A percentile compares a stretch with the other conserved stretches of the same genome.
Evolutionary conservation across 208 protist species (phyloP).

Genomic region (Trypanosomatidae sp.): DNA sequence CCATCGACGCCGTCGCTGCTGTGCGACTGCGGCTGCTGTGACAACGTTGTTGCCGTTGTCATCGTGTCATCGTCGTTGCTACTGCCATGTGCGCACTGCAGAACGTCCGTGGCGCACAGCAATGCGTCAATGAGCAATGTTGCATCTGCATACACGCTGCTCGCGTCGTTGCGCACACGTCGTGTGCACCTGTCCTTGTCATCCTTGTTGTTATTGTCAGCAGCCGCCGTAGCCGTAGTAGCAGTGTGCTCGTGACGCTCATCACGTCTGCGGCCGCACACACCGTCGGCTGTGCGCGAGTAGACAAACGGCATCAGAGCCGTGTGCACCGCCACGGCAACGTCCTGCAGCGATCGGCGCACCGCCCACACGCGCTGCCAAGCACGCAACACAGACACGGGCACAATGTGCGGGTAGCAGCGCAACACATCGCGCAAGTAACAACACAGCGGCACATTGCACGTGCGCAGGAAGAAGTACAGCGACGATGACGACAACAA

Average conservation of each 20-base stretch:
- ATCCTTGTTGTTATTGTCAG: no score
- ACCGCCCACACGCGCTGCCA: slow-evolving; percentile 42
- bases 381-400: slow-evolving; percentile 14
- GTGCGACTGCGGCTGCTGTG: no score
- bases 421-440: slow-evolving; percentile 45
- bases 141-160: no score
- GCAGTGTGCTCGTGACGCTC: no score
- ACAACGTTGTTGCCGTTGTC: no score
- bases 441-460: slow-evolving; percentile 45
- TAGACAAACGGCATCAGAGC: slow-evolving; percentile 25
- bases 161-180: background rate
- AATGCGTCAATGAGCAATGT: slow-evolving; percentile 30
- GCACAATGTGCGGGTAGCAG: slow-evolving; percentile 42
- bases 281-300: background rate
- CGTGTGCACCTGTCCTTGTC: no score
- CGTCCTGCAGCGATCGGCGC: slow-evolving; percentile 37
- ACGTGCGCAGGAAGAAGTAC: slow-evolving; percentile 48
- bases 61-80: no score
- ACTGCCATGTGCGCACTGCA: no score
- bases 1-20: no score
- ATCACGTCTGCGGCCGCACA: background rate
- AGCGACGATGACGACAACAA: no score
- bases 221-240: no score
- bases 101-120: slow-evolving; percentile 12
- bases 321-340: slow-evolving; percentile 31